Evolutionary conservation across 2,329 filamentous ascomycete genomes (phyloP).

Genomic region (Fusarium albidum): DNA sequence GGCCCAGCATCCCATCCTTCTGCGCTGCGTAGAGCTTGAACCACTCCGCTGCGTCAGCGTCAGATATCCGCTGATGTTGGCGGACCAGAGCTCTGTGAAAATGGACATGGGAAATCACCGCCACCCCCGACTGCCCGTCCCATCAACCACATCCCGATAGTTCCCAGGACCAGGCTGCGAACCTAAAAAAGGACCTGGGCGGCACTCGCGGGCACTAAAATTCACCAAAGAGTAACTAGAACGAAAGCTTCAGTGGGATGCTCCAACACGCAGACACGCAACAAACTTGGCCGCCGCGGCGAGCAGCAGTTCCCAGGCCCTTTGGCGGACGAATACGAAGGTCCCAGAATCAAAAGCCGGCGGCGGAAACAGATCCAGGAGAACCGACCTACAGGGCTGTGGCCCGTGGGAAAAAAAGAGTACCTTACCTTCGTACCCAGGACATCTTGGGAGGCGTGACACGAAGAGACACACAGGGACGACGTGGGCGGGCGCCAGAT

Average conservation of each 20-base stretch:
- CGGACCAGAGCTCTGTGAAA: not conserved
- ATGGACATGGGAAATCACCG: not conserved
- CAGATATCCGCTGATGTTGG: constrained; percentile 2
- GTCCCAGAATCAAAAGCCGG: constrained; percentile 7
- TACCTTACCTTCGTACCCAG: constrained; percentile 22
- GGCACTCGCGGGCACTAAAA: not conserved
- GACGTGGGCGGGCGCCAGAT: constrained; percentile 31
- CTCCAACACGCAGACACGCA: constrained; percentile 1
- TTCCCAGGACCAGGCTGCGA: constrained; percentile 7
- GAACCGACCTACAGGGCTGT: constrained; percentile 16
- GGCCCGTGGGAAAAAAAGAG: no score
- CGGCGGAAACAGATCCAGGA: constrained; percentile 21
- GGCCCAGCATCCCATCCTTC: no score
- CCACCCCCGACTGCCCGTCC: not conserved
- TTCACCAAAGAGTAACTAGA: no score
- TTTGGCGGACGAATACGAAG: constrained; percentile 28
- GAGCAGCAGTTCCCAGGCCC: constrained; percentile 18
- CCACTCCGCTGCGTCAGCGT: not conserved
- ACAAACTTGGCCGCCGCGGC: not conserved
- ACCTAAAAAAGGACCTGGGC: constrained; percentile 5
- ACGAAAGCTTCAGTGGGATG: not conserved
- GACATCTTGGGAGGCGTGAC: constrained; percentile 20
- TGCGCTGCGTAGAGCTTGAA: not conserved
- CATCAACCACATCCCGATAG: not conserved
- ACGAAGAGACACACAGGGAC: constrained; percentile 39